phyloP scores from a whole-genome alignment of 768 basidiomycete genomes.

The Fomitopsis pulvina region DNA sequence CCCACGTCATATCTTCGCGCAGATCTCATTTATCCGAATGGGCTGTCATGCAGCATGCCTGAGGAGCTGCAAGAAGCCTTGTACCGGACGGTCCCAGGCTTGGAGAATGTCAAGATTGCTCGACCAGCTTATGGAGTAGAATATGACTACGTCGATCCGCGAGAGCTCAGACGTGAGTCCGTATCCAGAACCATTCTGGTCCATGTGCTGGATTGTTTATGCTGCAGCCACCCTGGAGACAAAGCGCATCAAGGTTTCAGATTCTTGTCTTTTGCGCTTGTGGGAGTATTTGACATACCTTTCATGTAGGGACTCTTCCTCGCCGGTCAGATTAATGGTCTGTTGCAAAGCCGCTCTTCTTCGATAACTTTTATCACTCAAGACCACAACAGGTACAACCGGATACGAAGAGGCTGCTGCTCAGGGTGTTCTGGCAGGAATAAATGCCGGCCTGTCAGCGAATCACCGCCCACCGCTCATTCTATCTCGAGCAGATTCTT shows the following conservation, averaged over 20 bases:
- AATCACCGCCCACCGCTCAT: conserved; percentile 47
- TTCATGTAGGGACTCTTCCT: conserved; percentile 68
- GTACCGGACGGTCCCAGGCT: conserved; percentile 78
- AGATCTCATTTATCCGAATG: conserved; percentile 90
- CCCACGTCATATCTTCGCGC: too few relatives aligned
- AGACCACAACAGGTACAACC: conserved; percentile 62
- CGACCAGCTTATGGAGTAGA: conserved; percentile 89
- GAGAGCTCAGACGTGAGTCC: conserved; percentile 65
- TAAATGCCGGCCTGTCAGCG: conserved; percentile 78
- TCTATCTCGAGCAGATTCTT: conserved; percentile 80
- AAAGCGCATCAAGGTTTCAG: conserved; percentile 61
- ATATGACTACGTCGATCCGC: conserved; percentile 85
- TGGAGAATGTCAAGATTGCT: conserved; percentile 81
- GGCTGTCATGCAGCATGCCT: conserved; percentile 82
- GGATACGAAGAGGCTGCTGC: conserved; percentile 94
- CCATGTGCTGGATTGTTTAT: neutral
- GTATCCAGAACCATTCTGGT: neutral
- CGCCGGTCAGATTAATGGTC: conserved; percentile 86
- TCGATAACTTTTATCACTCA: neutral
- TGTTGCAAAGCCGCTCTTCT: neutral
- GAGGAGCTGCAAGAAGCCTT: conserved; percentile 79
- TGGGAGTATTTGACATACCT: neutral
- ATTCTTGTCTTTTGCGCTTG: neutral
- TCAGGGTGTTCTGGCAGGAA: conserved; percentile 82
- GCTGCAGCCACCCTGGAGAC: conserved; percentile 73